These are phyloP conservation scores for Eucalyptus sideroxylon DNA, from an alignment of 345 rosid genomes.

Conservation along the genomic window DNA sequence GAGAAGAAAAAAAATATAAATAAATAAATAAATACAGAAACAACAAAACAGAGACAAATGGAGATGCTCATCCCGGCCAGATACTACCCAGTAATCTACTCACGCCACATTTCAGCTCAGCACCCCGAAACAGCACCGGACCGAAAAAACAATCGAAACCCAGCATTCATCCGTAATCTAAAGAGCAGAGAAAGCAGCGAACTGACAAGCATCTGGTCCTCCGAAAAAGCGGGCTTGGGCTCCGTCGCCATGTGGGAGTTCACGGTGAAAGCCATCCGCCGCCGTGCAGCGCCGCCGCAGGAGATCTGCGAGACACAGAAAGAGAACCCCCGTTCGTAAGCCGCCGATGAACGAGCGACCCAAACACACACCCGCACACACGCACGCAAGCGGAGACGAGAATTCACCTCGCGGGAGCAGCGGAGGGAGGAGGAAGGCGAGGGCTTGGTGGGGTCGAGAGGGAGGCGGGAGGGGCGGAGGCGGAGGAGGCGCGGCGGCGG, in stretches of 20 bases:
- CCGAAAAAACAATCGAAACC: neutral
- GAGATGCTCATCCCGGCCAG: neutral
- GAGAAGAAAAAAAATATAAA: neutral
- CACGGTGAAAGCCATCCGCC: constrained; percentile 22
- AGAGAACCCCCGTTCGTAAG: neutral
- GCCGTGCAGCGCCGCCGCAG: constrained; percentile 5
- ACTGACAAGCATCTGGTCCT: constrained; percentile 75
- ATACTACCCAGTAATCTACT: neutral
- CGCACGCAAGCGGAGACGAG: neutral
- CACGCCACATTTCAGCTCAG: neutral
- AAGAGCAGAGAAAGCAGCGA: neutral
- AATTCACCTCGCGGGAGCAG: neutral
- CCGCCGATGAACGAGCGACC: neutral
- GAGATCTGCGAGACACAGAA: constrained; percentile 21
- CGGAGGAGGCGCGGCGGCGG: neutral
- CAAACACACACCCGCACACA: neutral
- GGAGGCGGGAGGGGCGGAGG: neutral
- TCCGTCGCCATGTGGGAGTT: constrained; percentile 54
- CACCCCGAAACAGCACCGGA: neutral
- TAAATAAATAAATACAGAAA: neutral
- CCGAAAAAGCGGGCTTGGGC: constrained; percentile 31
- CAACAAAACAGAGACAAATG: neutral
- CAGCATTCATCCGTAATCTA: neutral
- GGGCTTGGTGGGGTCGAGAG: neutral
- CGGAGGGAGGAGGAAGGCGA: neutral